Conservation (phyloP, 202 grass and related monocot genomes). For the Carex sylvatica region DNA sequence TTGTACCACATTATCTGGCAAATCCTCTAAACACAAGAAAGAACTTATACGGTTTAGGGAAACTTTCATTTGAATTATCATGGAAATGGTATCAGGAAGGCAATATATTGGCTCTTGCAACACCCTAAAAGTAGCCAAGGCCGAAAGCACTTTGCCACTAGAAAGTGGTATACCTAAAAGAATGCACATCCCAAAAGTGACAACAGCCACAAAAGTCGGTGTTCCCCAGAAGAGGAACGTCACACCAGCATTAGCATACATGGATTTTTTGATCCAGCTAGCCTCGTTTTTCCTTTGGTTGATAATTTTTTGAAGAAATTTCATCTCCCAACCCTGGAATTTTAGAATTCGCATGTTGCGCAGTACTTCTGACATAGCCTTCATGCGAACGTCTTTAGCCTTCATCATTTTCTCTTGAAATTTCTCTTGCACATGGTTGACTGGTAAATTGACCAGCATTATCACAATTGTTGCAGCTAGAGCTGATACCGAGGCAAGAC, state of each 20-base stretch:
- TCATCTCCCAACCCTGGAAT: slow-evolving; percentile 90
- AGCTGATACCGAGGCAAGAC: slow-evolving; percentile 49
- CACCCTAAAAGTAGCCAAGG: slow-evolving; percentile 74
- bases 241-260: slow-evolving; percentile 51
- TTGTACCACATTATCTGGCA: slow-evolving; percentile 43
- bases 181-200: slow-evolving; percentile 61
- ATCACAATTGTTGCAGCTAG: slow-evolving; percentile 54
- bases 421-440: slow-evolving; percentile 59
- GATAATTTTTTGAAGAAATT: slow-evolving; percentile 76
- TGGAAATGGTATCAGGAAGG: slow-evolving; percentile 66
- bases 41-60: slow-evolving; percentile 71
- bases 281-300: slow-evolving; percentile 59
- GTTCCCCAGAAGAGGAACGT: slow-evolving; percentile 68
- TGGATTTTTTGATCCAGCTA: slow-evolving; percentile 67
- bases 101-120: slow-evolving; percentile 77
- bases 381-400: slow-evolving; percentile 78
- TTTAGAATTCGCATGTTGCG: slow-evolving; percentile 90
- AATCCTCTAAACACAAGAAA: slow-evolving; percentile 61
- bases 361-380: slow-evolving; percentile 69
- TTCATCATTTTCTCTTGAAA: slow-evolving; percentile 82
- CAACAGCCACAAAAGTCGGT: slow-evolving; percentile 76
- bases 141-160: slow-evolving; percentile 78
- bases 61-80: slow-evolving; percentile 85
- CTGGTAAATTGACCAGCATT: slow-evolving; percentile 68
- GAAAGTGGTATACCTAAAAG: slow-evolving; percentile 66